A percentile compares a stretch with the other conserved stretches of the same genome.
These are phyloP conservation scores for Mycena latifolia DNA, from an alignment of 768 basidiomycete species.

Conservation along the genomic window DNA sequence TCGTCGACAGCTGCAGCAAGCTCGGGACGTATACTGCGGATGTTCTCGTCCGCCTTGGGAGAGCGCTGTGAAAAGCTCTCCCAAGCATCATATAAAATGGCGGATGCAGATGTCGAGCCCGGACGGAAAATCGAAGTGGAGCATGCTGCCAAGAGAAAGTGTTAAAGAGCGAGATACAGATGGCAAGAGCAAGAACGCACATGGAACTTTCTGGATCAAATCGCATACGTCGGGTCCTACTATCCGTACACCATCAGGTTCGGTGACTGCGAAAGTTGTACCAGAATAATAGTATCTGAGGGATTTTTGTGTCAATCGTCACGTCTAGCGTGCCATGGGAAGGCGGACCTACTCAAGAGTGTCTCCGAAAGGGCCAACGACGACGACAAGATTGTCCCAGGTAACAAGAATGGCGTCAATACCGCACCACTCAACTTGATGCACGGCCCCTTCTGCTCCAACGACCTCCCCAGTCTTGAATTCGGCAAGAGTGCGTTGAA, in stretches of 20 bases:
- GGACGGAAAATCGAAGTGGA: conserved; percentile 89
- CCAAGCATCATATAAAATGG: conserved; percentile 94
- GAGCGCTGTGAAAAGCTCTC: conserved; percentile 87
- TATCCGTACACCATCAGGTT: conserved; percentile 92
- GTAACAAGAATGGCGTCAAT: conserved; percentile 93
- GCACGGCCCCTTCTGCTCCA: conserved; percentile 69
- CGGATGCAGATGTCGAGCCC: conserved; percentile 91
- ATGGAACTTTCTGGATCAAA: conserved; percentile 93
- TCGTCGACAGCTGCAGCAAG: conserved; percentile 89
- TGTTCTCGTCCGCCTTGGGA: conserved; percentile 93
- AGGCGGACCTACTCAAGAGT: conserved; percentile 75
- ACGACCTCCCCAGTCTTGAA: conserved; percentile 75
- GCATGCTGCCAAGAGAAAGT: conserved; percentile 62
- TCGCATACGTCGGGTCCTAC: conserved; percentile 85
- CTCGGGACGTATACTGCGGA: conserved; percentile 89
- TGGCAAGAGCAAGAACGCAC: conserved; percentile 55
- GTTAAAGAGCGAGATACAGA: conserved; percentile 1
- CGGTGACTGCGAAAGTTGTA: conserved; percentile 82
- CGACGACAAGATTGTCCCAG: conserved; percentile 80
- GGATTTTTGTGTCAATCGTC: conserved; percentile 26
- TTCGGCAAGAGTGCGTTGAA: conserved; percentile 89
- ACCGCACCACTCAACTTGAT: conserved; percentile 94
- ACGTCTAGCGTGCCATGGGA: background rate
- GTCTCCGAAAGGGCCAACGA: conserved; percentile 96
- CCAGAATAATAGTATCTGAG: conserved; percentile 85